Evolutionary conservation across 1,284 basidiomycete species (phyloP).

Genomic region (Marasmius sp.): DNA sequence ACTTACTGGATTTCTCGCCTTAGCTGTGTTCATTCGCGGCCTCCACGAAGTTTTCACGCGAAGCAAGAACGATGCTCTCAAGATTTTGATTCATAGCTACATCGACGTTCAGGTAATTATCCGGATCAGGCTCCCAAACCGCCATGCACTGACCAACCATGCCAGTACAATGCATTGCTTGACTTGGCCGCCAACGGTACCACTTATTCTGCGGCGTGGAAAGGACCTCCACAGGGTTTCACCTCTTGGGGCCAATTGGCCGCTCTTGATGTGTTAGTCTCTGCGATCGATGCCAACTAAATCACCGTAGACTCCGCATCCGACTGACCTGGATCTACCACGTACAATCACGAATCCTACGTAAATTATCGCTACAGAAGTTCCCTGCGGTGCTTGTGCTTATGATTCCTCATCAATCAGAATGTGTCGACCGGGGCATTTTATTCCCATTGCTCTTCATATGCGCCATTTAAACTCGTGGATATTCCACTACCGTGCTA

Average conservation of each 20-base stretch:
- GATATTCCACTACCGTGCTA: no score
- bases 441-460: no score
- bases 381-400: no score
- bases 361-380: no score
- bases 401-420: no score
- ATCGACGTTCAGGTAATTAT: constrained; percentile 46
- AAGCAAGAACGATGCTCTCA: constrained; percentile 34
- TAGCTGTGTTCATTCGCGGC: constrained; percentile 47
- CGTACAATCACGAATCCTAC: not conserved
- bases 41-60: constrained; percentile 43
- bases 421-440: no score
- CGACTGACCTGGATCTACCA: not conserved
- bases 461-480: no score
- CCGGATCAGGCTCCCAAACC: not conserved
- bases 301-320: no score
- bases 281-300: constrained; percentile 35
- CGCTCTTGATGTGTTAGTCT: constrained; percentile 43
- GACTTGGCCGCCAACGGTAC: constrained; percentile 44
- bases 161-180: constrained; percentile 47
- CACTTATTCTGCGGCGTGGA: constrained; percentile 44
- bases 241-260: constrained; percentile 51
- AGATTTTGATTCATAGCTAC: constrained; percentile 43
- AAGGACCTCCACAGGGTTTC: constrained; percentile 41
- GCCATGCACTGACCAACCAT: not conserved
- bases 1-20: not conserved